phyloP scores from a whole-genome alignment of 768 basidiomycete genomes.

The Rhizopogon rudus region DNA sequence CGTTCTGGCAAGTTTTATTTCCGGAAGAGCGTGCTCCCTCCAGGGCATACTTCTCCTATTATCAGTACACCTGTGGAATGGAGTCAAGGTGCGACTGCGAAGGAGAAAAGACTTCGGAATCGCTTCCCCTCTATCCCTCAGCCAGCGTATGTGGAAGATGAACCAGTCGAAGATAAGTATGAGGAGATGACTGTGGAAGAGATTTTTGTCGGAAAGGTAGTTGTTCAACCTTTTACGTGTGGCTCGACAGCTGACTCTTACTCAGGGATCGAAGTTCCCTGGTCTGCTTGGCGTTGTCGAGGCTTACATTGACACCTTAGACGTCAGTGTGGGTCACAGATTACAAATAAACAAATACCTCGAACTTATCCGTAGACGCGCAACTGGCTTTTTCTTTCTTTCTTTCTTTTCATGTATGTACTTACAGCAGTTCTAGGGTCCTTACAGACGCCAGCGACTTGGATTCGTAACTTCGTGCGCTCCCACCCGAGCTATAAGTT shows the following conservation, averaged over 20 bases:
- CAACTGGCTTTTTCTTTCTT: slow-evolving; percentile 71
- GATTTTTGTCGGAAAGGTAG: slow-evolving; percentile 90
- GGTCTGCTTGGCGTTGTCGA: slow-evolving; percentile 79
- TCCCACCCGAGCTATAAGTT: slow-evolving; percentile 85
- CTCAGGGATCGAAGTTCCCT: slow-evolving; percentile 61
- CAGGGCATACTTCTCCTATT: slow-evolving; percentile 30
- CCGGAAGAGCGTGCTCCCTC: slow-evolving; percentile 77
- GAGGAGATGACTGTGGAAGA: slow-evolving; percentile 91
- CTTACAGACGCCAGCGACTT: slow-evolving; percentile 81
- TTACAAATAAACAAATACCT: slow-evolving; percentile 71
- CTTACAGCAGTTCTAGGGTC: slow-evolving; percentile 44
- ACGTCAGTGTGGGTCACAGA: slow-evolving; percentile 58
- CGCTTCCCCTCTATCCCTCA: slow-evolving; percentile 54
- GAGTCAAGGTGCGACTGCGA: slow-evolving; percentile 35
- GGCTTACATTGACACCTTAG: slow-evolving; percentile 82
- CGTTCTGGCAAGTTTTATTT: slow-evolving; percentile 80
- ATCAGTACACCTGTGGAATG: slow-evolving; percentile 39
- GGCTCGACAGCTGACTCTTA: neutral
- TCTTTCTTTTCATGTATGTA: neutral
- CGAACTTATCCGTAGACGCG: slow-evolving; percentile 69
- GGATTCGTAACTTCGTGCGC: slow-evolving; percentile 90
- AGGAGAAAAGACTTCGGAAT: slow-evolving; percentile 65
- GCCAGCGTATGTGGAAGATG: slow-evolving; percentile 48
- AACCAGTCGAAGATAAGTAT: slow-evolving; percentile 74
- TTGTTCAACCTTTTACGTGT: slow-evolving; percentile 3